Conservation (phyloP, 352 stramenopile species). For the Pythium folliculosum region DNA sequence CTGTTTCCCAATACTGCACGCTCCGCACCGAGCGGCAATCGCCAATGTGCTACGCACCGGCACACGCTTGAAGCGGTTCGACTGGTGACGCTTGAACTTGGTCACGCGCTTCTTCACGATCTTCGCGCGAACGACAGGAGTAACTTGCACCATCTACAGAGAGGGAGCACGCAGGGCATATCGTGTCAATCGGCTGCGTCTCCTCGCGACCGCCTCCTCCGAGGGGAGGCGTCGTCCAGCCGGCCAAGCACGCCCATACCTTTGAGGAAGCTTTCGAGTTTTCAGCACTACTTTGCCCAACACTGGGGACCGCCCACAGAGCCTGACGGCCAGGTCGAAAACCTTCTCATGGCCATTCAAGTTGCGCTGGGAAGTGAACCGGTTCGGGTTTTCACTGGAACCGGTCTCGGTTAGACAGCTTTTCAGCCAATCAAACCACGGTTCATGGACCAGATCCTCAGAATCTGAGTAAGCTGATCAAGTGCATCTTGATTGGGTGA, state of each 20-base stretch:
- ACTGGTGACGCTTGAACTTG: constrained; percentile 99
- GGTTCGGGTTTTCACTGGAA: constrained; percentile 29
- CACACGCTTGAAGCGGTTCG: constrained; percentile 98
- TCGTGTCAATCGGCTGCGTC: neutral
- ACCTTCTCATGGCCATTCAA: constrained; percentile 71
- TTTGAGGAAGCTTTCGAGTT: constrained; percentile 89
- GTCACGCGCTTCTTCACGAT: constrained; percentile 99
- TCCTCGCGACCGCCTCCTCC: neutral
- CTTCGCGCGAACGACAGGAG: constrained; percentile 85
- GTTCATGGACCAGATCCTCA: neutral
- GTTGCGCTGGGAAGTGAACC: constrained; percentile 37
- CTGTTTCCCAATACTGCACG: neutral
- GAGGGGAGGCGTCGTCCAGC: neutral
- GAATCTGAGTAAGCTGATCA: constrained; percentile 5
- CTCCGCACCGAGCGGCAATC: no score
- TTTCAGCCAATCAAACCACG: constrained; percentile 34
- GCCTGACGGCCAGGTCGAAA: constrained; percentile 28
- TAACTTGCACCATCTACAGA: constrained; percentile 91
- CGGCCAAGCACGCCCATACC: constrained; percentile 40
- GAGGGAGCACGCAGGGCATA: neutral
- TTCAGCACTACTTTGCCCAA: constrained; percentile 72
- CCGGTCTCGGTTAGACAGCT: constrained; percentile 9
- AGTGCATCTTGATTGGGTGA: constrained; percentile 32
- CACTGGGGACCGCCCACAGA: constrained; percentile 10
- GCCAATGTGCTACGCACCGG: constrained; percentile 62